phyloP scores from a whole-genome alignment of 2,329 filamentous ascomycete species.

The Fusarium succisae region DNA sequence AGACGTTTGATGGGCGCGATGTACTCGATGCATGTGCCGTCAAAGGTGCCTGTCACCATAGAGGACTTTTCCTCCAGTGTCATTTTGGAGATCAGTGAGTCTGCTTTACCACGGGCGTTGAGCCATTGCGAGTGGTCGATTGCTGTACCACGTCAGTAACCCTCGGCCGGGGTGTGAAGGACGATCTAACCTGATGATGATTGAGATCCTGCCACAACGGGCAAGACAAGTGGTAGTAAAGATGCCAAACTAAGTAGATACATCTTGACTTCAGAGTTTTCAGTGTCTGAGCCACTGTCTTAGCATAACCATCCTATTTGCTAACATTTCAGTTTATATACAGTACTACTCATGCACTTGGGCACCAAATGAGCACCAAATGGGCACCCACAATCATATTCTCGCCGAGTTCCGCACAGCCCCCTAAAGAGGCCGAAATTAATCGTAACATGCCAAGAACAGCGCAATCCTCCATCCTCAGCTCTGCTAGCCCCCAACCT shows the following conservation, averaged over 20 bases:
- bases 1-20: slow-evolving; percentile 51
- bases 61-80: slow-evolving; percentile 45
- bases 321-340: background rate
- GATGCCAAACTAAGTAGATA: background rate
- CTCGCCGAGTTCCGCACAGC: background rate
- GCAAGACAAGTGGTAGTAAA: background rate
- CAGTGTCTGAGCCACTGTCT: background rate
- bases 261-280: background rate
- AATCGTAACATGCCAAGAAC: background rate
- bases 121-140: background rate
- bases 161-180: accelerated
- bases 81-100: slow-evolving; percentile 30
- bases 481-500: background rate
- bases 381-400: background rate
- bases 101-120: background rate
- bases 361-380: accelerated
- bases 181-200: background rate
- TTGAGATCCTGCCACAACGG: background rate
- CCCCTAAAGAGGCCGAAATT: background rate
- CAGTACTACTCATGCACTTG: background rate
- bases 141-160: background rate
- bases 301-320: background rate
- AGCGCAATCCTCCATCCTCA: background rate
- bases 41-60: slow-evolving; percentile 47
- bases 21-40: slow-evolving; percentile 46